Conservation (phyloP, 2,329 filamentous ascomycete species). For the Setomelanomma holmii region DNA sequence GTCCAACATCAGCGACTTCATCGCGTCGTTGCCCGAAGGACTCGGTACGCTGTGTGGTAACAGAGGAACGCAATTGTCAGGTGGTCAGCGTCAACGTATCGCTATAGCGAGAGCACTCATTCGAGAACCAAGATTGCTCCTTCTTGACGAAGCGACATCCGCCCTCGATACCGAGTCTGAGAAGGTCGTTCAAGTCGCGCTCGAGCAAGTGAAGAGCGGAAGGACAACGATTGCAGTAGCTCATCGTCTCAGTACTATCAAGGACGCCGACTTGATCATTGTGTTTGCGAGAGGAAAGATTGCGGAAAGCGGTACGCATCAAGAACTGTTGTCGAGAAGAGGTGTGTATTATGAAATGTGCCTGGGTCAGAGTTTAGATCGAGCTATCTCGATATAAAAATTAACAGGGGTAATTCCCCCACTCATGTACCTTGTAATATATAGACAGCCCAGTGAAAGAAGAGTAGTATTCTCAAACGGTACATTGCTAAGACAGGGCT, state of each 20-base stretch:
- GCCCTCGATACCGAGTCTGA: constrained; percentile 57
- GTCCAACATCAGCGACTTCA: constrained; percentile 43
- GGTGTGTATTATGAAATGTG: constrained; percentile 57
- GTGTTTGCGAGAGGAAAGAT: constrained; percentile 89
- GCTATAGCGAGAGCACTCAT: constrained; percentile 91
- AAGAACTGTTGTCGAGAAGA: constrained; percentile 46
- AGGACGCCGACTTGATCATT: constrained; percentile 92
- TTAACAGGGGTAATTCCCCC: background rate
- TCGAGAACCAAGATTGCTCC: constrained; percentile 84
- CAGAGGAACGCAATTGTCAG: constrained; percentile 53
- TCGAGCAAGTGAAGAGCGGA: constrained; percentile 82
- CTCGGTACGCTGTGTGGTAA: constrained; percentile 41
- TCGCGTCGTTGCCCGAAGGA: constrained; percentile 62
- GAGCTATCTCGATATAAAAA: constrained; percentile 24
- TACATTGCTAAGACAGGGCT: too few species aligned
- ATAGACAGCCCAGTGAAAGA: too few species aligned
- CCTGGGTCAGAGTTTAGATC: constrained; percentile 51
- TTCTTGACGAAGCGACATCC: constrained; percentile 46
- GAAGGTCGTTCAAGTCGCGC: constrained; percentile 78
- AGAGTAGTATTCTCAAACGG: too few species aligned
- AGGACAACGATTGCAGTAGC: constrained; percentile 95
- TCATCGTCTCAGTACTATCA: constrained; percentile 89
- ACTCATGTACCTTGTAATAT: too few species aligned
- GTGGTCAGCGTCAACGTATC: constrained; percentile 93
- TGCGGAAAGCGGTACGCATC: constrained; percentile 75